Evolutionary conservation across 306 rosid genomes (phyloP).

Genomic region (Prunus mume): DNA sequence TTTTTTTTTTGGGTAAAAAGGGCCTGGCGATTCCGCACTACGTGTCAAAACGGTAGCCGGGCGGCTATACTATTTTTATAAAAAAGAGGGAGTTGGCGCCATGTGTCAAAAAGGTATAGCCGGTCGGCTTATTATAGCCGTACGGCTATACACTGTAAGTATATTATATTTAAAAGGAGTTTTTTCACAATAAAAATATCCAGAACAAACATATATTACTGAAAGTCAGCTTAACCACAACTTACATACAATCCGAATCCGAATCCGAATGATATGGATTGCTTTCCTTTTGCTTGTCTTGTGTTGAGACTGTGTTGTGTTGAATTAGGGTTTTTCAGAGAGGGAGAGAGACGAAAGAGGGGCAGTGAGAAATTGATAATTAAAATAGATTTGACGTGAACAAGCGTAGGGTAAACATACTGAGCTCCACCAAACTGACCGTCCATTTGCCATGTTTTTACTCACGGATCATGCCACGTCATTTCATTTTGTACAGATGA

Average conservation of each 20-base stretch:
- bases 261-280: not conserved
- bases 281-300: not conserved
- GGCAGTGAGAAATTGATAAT: not conserved
- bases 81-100: no score
- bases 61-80: no score
- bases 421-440: not conserved
- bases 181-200: not conserved
- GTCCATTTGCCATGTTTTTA: not conserved
- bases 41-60: no score
- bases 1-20: no score
- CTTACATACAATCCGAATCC: no score
- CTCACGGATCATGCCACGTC: no score
- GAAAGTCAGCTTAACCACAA: not conserved
- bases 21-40: no score
- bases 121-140: no score
- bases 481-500: no score
- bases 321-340: slow-evolving; percentile 1
- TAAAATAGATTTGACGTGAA: not conserved
- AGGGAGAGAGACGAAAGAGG: not conserved
- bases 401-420: not conserved
- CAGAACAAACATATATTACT: not conserved
- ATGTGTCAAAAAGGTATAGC: no score
- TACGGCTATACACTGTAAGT: no score
- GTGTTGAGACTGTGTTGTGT: not conserved
- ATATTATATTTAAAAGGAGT: not conserved